These are phyloP conservation scores for Ophiobolus disseminans DNA, from an alignment of 2,329 filamentous ascomycete genomes.

Conservation along the genomic window DNA sequence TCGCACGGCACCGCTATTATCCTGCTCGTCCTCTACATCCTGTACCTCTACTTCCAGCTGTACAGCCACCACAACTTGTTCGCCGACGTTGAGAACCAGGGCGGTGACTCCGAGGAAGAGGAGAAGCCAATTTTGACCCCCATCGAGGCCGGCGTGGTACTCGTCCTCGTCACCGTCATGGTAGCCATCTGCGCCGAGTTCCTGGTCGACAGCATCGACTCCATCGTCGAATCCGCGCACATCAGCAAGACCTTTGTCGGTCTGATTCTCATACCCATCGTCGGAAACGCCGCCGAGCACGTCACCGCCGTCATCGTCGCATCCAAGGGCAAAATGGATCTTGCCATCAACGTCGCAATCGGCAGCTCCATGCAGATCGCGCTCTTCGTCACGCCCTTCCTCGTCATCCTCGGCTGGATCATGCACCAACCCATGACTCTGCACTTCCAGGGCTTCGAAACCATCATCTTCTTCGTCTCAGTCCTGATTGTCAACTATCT, in stretches of 20 bases:
- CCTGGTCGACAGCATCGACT: slow-evolving; percentile 62
- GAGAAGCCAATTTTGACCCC: slow-evolving; percentile 54
- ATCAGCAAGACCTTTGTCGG: slow-evolving; percentile 65
- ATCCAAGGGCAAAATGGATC: slow-evolving; percentile 65
- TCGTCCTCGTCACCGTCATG: slow-evolving; percentile 57
- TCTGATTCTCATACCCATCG: slow-evolving; percentile 63
- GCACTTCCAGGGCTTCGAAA: slow-evolving; percentile 90
- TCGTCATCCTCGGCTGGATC: slow-evolving; percentile 64
- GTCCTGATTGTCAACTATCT: slow-evolving; percentile 89
- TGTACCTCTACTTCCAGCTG: slow-evolving; percentile 64
- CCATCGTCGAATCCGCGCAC: slow-evolving; percentile 58
- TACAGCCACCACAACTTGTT: slow-evolving; percentile 59
- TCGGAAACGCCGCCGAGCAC: slow-evolving; percentile 65
- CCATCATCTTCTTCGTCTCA: slow-evolving; percentile 82
- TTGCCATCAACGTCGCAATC: slow-evolving; percentile 63
- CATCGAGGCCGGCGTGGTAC: slow-evolving; percentile 53
- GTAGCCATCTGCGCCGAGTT: slow-evolving; percentile 62
- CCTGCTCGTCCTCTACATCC: slow-evolving; percentile 60
- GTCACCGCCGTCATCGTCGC: slow-evolving; percentile 63
- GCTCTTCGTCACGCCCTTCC: slow-evolving; percentile 64
- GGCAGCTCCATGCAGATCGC: slow-evolving; percentile 64
- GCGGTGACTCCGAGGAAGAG: slow-evolving; percentile 39
- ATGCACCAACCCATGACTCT: slow-evolving; percentile 66
- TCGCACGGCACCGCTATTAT: slow-evolving; percentile 63
- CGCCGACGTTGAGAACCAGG: slow-evolving; percentile 48